Conservation (phyloP, 352 stramenopile genomes). For the Globisporangium camurandrum region DNA sequence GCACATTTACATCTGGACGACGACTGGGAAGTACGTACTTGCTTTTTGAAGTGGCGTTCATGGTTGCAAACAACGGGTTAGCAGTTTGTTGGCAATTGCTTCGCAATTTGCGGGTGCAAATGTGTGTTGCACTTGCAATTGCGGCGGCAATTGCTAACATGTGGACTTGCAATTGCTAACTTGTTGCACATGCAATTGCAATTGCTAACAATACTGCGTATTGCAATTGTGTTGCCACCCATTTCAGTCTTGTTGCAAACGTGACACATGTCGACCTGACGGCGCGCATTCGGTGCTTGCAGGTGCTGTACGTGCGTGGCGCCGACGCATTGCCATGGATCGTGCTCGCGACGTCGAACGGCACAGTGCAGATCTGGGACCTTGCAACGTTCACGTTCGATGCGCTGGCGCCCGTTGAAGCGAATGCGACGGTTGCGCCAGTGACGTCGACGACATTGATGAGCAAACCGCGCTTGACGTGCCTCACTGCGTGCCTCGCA, state of each 20-base stretch:
- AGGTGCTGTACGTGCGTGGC: constrained; percentile 63
- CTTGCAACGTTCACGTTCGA: constrained; percentile 55
- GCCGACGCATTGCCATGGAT: constrained; percentile 55
- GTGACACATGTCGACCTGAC: constrained; percentile 54
- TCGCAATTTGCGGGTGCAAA: too few relatives aligned
- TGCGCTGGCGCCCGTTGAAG: constrained; percentile 32
- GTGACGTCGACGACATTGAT: constrained; percentile 57
- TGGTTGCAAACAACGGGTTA: too few relatives aligned
- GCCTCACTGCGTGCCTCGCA: constrained; percentile 54
- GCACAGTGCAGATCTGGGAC: constrained; percentile 77
- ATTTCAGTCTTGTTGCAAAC: constrained; percentile 70
- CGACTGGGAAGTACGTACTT: constrained; percentile 50
- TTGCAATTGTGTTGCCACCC: too few relatives aligned
- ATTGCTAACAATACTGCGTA: too few relatives aligned
- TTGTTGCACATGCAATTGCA: background rate
- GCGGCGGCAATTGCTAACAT: too few relatives aligned
- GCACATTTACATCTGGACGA: constrained; percentile 79
- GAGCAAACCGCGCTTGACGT: constrained; percentile 70
- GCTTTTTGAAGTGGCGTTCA: too few relatives aligned
- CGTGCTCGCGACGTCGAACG: constrained; percentile 68
- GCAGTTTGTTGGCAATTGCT: too few relatives aligned
- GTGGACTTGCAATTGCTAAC: too few relatives aligned
- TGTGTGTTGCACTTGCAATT: too few relatives aligned
- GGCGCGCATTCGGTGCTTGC: constrained; percentile 62
- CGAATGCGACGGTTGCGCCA: constrained; percentile 44